Evolutionary conservation across 2,329 filamentous ascomycete genomes (phyloP).

Genomic region (Fusarium ramigenum): DNA sequence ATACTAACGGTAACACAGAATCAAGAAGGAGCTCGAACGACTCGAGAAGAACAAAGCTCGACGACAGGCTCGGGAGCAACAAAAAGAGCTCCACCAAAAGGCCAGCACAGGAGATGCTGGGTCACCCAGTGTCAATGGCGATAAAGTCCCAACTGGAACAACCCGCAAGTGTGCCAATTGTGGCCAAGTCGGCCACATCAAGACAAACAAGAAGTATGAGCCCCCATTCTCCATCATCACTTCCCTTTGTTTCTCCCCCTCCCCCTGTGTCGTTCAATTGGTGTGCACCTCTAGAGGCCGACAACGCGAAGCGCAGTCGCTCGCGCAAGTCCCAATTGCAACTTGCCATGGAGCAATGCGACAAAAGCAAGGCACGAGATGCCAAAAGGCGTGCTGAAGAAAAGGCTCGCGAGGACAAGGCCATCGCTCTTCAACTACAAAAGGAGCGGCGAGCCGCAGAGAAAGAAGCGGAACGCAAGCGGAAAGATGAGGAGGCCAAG

Average conservation of each 20-base stretch:
- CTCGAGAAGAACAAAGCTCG: conserved; percentile 92
- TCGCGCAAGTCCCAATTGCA: conserved; percentile 31
- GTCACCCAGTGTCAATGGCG: conserved; percentile 59
- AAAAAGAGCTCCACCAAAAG: conserved; percentile 73
- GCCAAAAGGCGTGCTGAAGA: conserved; percentile 4
- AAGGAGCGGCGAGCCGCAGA: conserved; percentile 20
- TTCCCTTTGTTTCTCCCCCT: conserved; percentile 40
- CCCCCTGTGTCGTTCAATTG: conserved; percentile 47
- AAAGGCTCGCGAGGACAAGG: conserved; percentile 30
- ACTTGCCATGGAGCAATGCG: conserved; percentile 36
- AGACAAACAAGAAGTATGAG: conserved; percentile 96
- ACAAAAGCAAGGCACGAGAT: conserved; percentile 22
- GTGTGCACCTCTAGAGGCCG: conserved; percentile 39
- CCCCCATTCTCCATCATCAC: conserved; percentile 18
- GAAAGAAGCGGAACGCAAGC: conserved; percentile 29
- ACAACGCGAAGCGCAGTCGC: conserved; percentile 25
- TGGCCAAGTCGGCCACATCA: conserved; percentile 96
- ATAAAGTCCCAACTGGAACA: conserved; percentile 71
- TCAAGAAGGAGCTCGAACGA: conserved; percentile 75
- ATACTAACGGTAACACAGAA: conserved; percentile 46
- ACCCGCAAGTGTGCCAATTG: conserved; percentile 97
- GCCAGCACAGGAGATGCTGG: conserved; percentile 55
- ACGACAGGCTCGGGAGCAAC: conserved; percentile 87
- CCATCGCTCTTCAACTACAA: conserved; percentile 9
- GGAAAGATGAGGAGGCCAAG: conserved; percentile 25